phyloP scores from a whole-genome alignment of 306 rosid species.

The Argentina anserina region DNA sequence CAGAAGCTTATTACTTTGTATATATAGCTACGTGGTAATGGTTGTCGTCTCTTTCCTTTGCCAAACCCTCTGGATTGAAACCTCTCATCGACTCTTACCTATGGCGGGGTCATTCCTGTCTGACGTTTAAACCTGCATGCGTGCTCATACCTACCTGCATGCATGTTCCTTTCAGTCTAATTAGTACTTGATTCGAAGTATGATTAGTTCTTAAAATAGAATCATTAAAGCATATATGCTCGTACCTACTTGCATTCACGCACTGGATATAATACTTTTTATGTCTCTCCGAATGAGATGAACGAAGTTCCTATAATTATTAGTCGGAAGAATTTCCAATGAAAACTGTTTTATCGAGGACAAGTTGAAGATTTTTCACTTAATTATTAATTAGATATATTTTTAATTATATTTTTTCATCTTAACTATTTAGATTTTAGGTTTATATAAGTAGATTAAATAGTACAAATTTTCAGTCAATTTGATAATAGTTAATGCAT shows the following conservation, averaged over 20 bases:
- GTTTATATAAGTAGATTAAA: no score
- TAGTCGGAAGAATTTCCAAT: no score
- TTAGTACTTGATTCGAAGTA: neutral
- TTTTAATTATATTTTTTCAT: no score
- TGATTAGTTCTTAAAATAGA: neutral
- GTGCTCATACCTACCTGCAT: neutral
- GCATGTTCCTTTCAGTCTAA: neutral
- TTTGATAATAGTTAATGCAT: no score
- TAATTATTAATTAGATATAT: no score
- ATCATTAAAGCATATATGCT: neutral
- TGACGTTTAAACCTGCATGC: slow-evolving; percentile 20
- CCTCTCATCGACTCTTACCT: slow-evolving; percentile 44
- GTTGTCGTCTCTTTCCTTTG: slow-evolving; percentile 40
- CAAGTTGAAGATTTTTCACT: no score
- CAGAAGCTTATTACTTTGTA: slow-evolving; percentile 10
- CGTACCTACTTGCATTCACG: neutral
- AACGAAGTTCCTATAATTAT: no score
- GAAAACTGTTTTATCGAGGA: no score
- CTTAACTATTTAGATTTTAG: no score
- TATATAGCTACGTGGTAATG: neutral
- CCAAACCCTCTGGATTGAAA: slow-evolving; percentile 47
- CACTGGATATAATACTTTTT: neutral
- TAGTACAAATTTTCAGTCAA: no score
- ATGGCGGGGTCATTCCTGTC: slow-evolving; percentile 38
- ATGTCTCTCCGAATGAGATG: no score